These are phyloP conservation scores for Dunaliella sp. DNA, from an alignment of 139 green algal genomes.

Conservation along the genomic window DNA sequence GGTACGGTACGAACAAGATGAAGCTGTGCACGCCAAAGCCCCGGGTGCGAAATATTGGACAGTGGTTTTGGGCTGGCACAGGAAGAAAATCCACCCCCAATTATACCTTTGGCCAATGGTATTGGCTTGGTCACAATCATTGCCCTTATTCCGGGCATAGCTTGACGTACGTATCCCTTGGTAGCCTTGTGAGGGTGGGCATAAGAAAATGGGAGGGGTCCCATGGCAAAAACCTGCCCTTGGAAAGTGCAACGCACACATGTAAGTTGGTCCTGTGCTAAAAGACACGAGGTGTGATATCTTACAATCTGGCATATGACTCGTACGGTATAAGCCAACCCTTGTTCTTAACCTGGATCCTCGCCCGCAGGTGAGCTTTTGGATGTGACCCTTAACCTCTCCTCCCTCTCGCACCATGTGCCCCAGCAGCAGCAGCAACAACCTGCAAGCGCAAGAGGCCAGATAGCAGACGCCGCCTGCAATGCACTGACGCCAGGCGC, in stretches of 20 bases:
- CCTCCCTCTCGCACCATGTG: background rate
- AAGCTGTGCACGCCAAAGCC: too few relatives aligned
- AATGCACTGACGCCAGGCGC: background rate
- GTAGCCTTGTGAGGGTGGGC: too few relatives aligned
- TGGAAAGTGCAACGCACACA: background rate
- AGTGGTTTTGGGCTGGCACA: too few relatives aligned
- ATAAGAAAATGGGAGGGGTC: background rate
- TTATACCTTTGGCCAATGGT: too few relatives aligned
- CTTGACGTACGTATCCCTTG: too few relatives aligned
- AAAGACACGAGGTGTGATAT: background rate
- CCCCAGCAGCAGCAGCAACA: background rate
- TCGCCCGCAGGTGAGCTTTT: background rate
- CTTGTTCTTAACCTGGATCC: background rate
- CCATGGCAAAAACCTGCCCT: background rate
- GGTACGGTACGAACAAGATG: too few relatives aligned
- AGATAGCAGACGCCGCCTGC: background rate
- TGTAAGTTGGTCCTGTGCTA: background rate
- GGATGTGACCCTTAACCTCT: background rate
- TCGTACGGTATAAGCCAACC: background rate
- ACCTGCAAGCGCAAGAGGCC: background rate
- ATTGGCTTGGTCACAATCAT: too few relatives aligned
- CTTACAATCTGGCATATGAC: background rate
- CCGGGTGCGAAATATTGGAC: too few relatives aligned
- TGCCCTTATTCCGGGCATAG: too few relatives aligned
- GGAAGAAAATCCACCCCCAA: too few relatives aligned